A percentile compares a stretch with the other conserved stretches of the same genome.
Conservation (phyloP, 1,284 basidiomycete genomes). For the Pholiota adiposa region DNA sequence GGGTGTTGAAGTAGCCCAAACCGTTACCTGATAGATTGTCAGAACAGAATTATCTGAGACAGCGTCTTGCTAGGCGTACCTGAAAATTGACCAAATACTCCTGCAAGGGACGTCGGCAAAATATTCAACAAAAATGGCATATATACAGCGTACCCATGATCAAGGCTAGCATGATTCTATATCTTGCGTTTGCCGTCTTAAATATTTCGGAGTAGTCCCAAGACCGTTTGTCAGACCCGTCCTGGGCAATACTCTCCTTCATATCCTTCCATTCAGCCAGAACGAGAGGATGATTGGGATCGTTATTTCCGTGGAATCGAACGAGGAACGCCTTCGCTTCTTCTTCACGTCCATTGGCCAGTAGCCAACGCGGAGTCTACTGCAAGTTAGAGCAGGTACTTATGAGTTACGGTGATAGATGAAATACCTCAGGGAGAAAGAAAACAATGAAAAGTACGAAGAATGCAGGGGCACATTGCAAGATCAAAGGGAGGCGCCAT, state of each 20-base stretch:
- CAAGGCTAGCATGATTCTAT: not conserved
- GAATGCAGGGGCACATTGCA: not conserved
- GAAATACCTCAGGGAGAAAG: not conserved
- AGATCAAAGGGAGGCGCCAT: not conserved
- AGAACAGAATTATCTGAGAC: not conserved
- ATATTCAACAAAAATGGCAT: too few species aligned
- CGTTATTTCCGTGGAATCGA: slow-evolving; percentile 3
- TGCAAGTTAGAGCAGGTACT: not conserved
- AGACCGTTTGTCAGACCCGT: not conserved
- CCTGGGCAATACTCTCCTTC: not conserved
- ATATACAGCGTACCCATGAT: not conserved
- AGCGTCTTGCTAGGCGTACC: not conserved
- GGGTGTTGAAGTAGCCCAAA: slow-evolving; percentile 1
- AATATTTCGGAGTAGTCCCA: slow-evolving; percentile 3
- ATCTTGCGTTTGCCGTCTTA: not conserved
- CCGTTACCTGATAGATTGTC: not conserved
- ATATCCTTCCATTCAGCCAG: slow-evolving; percentile 1
- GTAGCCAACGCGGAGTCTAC: slow-evolving; percentile 1
- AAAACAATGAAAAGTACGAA: not conserved
- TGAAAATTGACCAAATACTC: not conserved
- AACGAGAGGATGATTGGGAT: slow-evolving; percentile 1
- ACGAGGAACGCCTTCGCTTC: slow-evolving; percentile 1
- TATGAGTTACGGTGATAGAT: not conserved
- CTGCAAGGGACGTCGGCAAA: not conserved
- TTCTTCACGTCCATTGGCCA: not conserved